Evolutionary conservation across 202 grass and related monocot genomes (phyloP).

Genomic region (Musa balbisiana): DNA sequence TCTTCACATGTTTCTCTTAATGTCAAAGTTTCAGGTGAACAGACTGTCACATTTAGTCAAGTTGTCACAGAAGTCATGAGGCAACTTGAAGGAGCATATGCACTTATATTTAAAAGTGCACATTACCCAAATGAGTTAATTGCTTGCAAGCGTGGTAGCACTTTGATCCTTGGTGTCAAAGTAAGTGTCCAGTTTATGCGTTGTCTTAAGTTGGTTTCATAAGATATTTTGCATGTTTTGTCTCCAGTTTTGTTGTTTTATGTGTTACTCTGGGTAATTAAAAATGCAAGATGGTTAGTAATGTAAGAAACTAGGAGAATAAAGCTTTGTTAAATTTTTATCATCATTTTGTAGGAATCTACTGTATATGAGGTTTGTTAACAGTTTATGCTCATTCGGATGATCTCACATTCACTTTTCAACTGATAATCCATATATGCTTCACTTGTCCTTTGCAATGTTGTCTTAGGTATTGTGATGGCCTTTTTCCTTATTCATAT

Average conservation of each 20-base stretch:
- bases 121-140: constrained; percentile 91
- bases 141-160: constrained; percentile 76
- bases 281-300: neutral
- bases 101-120: constrained; percentile 91
- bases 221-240: neutral
- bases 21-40: constrained; percentile 34
- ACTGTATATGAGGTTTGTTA: neutral
- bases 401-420: neutral
- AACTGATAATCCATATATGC: neutral
- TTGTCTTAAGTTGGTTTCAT: neutral
- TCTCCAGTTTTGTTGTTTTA: neutral
- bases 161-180: constrained; percentile 76
- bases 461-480: neutral
- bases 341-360: neutral
- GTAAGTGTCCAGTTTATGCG: constrained; percentile 30
- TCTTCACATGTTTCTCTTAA: neutral
- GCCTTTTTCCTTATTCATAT: no score
- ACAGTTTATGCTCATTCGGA: neutral
- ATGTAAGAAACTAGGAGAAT: neutral
- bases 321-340: neutral
- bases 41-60: constrained; percentile 77
- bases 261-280: neutral
- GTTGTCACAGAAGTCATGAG: constrained; percentile 95
- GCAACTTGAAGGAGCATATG: constrained; percentile 93
- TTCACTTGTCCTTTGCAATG: neutral